These are phyloP conservation scores for Ogataea methylovora DNA, from an alignment of 805 yeast species.

Conservation along the genomic window DNA sequence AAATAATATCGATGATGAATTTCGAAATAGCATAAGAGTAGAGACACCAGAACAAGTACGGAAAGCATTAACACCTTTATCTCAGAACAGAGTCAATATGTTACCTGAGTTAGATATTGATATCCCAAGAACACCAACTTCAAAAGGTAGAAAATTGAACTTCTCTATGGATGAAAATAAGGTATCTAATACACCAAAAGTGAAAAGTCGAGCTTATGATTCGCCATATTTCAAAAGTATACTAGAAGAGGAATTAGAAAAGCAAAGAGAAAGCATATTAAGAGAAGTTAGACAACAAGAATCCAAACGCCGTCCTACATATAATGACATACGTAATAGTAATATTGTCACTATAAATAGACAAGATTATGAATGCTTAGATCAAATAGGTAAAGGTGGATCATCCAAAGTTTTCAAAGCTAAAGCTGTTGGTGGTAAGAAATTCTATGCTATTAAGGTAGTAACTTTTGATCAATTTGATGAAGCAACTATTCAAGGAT, in stretches of 20 bases:
- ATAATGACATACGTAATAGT: no score
- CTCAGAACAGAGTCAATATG: slow-evolving; percentile 10
- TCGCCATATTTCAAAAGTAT: slow-evolving; percentile 6
- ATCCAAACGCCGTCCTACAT: no score
- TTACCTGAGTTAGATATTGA: no score
- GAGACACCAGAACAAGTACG: slow-evolving; percentile 21
- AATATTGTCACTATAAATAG: slow-evolving; percentile 41
- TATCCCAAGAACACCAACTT: no score
- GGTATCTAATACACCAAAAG: no score
- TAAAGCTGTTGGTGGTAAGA: slow-evolving; percentile 39
- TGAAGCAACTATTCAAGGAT: slow-evolving; percentile 62
- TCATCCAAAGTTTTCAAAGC: slow-evolving; percentile 86
- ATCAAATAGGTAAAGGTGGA: slow-evolving; percentile 84
- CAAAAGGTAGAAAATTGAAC: slow-evolving; percentile 3
- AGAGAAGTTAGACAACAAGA: slow-evolving; percentile 8
- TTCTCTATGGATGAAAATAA: no score
- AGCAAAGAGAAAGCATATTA: slow-evolving; percentile 11
- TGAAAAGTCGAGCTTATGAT: slow-evolving; percentile 1
- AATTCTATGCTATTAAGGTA: slow-evolving; percentile 70
- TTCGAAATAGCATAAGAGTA: background rate
- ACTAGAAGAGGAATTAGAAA: slow-evolving; percentile 12
- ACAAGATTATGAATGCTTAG: slow-evolving; percentile 62
- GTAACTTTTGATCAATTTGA: slow-evolving; percentile 80
- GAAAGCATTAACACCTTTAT: slow-evolving; percentile 13
- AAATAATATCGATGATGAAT: slow-evolving; percentile 2